Percentiles rank a stretch among this genome's conserved stretches.
Evolutionary conservation across 352 stramenopile genomes (phyloP).

Genomic region (Stephanocyclus meneghinianus): DNA sequence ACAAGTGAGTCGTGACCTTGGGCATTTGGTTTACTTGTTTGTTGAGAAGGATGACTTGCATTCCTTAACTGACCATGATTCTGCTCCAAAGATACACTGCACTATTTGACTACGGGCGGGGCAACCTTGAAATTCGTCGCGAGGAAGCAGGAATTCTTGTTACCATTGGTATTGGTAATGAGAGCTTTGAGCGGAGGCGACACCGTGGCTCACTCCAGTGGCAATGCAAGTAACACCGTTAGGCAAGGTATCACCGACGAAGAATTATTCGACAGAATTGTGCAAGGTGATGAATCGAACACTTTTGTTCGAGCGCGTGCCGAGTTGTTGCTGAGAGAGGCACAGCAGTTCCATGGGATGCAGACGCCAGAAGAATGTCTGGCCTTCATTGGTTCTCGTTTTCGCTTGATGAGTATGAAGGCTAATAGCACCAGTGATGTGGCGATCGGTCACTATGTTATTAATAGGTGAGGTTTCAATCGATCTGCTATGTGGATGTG

Average conservation of each 20-base stretch:
- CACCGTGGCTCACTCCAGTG: background rate
- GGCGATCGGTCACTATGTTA: constrained; percentile 80
- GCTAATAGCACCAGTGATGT: constrained; percentile 75
- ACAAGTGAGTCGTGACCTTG: constrained; percentile 73
- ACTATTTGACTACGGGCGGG: constrained; percentile 97
- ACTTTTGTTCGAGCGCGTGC: constrained; percentile 96
- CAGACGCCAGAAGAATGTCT: constrained; percentile 85
- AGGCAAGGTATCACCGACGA: constrained; percentile 83
- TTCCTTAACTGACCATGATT: no score
- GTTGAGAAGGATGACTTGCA: background rate
- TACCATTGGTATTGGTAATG: constrained; percentile 94
- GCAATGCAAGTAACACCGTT: background rate
- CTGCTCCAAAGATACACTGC: constrained; percentile 86
- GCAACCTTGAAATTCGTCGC: constrained; percentile 95
- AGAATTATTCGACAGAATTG: constrained; percentile 96
- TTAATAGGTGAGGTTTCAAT: constrained; percentile 53
- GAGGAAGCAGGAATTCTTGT: constrained; percentile 97
- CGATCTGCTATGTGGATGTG: background rate
- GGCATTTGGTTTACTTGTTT: background rate
- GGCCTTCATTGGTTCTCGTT: constrained; percentile 94
- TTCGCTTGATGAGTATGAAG: constrained; percentile 85
- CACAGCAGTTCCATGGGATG: constrained; percentile 84
- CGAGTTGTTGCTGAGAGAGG: constrained; percentile 95
- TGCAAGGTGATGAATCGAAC: constrained; percentile 91
- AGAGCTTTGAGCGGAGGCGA: constrained; percentile 87